phyloP scores from a whole-genome alignment of 768 basidiomycete genomes.

The Trametes maxima region DNA sequence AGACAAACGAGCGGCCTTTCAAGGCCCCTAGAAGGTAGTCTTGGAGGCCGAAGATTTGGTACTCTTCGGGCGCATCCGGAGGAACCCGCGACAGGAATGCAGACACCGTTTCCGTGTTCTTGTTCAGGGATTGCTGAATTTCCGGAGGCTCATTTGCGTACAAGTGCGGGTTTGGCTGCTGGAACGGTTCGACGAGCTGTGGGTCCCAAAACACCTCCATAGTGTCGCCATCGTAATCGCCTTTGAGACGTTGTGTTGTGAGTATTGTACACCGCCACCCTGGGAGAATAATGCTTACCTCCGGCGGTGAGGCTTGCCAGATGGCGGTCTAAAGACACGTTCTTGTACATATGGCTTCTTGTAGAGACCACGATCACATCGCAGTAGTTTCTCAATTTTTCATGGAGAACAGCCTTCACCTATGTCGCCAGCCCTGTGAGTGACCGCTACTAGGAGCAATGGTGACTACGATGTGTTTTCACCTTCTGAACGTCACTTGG shows the following conservation, averaged over 20 bases:
- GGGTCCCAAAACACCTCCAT: constrained; percentile 61
- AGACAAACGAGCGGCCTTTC: constrained; percentile 47
- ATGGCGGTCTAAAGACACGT: constrained; percentile 36
- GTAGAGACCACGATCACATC: constrained; percentile 56
- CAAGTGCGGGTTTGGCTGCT: constrained; percentile 46
- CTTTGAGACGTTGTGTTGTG: constrained; percentile 32
- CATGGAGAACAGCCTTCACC: constrained; percentile 58
- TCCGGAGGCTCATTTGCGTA: constrained; percentile 53
- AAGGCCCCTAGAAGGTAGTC: constrained; percentile 53
- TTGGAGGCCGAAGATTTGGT: constrained; percentile 46
- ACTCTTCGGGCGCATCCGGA: constrained; percentile 19
- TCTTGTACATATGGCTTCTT: constrained; percentile 30
- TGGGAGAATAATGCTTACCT: constrained; percentile 40
- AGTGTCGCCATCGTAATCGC: constrained; percentile 75
- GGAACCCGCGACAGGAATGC: constrained; percentile 42
- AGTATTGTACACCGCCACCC: background rate
- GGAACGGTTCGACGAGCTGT: constrained; percentile 54
- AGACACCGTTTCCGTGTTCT: constrained; percentile 46
- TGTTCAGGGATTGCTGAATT: constrained; percentile 44
- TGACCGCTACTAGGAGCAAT: background rate
- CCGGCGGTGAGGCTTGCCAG: constrained; percentile 66
- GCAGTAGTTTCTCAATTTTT: constrained; percentile 47
- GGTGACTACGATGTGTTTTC: background rate
- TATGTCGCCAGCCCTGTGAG: constrained; percentile 25
- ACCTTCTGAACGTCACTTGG: constrained; percentile 71